Evolutionary conservation across 768 basidiomycete species (phyloP).

Genomic region (Naematelia aurantialba): DNA sequence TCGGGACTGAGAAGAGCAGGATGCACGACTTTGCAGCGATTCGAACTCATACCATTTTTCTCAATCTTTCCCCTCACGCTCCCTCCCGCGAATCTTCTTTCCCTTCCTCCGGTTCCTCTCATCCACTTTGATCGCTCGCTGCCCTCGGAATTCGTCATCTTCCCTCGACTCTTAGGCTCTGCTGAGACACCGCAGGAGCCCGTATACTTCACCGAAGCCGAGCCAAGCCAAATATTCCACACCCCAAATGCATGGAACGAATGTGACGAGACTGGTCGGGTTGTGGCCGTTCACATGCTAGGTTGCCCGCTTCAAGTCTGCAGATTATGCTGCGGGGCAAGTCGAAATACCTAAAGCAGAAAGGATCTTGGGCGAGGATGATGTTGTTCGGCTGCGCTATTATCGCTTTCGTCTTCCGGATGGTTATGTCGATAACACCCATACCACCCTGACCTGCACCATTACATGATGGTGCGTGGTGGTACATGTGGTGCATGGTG

Average conservation of each 20-base stretch:
- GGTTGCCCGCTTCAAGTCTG: conserved; percentile 50
- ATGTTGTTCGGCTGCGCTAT: conserved; percentile 49
- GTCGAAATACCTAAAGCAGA: conserved; percentile 42
- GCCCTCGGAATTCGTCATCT: conserved; percentile 50
- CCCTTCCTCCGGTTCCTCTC: conserved; percentile 43
- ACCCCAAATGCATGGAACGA: conserved; percentile 53
- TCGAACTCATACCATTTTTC: conserved; percentile 49
- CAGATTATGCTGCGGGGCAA: conserved; percentile 52
- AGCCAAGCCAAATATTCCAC: conserved; percentile 53
- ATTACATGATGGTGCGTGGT: too few relatives aligned
- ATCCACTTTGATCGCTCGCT: conserved; percentile 49
- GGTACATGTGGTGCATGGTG: too few relatives aligned
- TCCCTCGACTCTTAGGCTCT: conserved; percentile 43
- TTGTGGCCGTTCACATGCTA: conserved; percentile 47
- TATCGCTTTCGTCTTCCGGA: conserved; percentile 46
- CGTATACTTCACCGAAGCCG: conserved; percentile 43
- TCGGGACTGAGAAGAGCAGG: too few relatives aligned
- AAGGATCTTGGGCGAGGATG: conserved; percentile 35
- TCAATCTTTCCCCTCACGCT: conserved; percentile 53
- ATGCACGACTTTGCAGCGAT: conserved; percentile 54
- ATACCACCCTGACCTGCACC: too few relatives aligned
- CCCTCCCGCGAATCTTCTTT: conserved; percentile 49
- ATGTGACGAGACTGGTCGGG: conserved; percentile 14
- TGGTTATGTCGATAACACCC: background rate
- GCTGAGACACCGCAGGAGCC: conserved; percentile 25